Conservation (phyloP, 441 rosid genomes). For the Pelargonium cotyledonis region DNA sequence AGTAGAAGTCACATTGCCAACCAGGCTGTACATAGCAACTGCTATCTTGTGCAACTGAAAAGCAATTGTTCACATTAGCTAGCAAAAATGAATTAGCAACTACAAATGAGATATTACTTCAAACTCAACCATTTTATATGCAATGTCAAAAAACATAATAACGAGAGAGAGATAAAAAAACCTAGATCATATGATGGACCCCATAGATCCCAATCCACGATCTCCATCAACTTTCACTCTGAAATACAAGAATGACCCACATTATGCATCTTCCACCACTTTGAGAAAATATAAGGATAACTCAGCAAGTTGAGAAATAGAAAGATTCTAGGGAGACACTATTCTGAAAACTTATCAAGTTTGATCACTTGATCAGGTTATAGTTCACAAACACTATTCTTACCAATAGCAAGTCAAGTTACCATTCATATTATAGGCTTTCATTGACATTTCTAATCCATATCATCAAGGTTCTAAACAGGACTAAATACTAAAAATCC, state of each 20-base stretch:
- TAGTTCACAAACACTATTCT: neutral
- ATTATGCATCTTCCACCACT: neutral
- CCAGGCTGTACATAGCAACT: slow-evolving; percentile 20
- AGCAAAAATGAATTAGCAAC: slow-evolving; percentile 6
- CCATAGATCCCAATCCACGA: slow-evolving; percentile 55
- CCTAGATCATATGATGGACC: slow-evolving; percentile 41
- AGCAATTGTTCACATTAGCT: slow-evolving; percentile 6
- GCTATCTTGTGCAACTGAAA: slow-evolving; percentile 37
- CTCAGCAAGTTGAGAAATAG: neutral
- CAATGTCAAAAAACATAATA: neutral
- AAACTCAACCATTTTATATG: slow-evolving; percentile 12
- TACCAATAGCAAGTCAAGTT: too few species aligned
- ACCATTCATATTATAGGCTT: too few species aligned
- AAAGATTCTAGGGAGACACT: neutral
- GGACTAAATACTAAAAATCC: too few species aligned
- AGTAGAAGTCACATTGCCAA: slow-evolving; percentile 37
- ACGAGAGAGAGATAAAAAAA: neutral
- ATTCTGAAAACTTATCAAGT: neutral
- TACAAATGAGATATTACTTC: neutral
- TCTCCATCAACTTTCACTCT: slow-evolving; percentile 12
- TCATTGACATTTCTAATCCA: too few species aligned
- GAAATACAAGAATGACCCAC: neutral
- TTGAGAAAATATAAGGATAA: neutral
- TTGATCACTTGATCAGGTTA: neutral
- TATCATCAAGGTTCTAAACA: too few species aligned